A percentile compares a stretch with the other conserved stretches of the same genome.
phyloP scores from a whole-genome alignment of 1,139 yeast genomes.

The Yamadazyma atlantica region DNA sequence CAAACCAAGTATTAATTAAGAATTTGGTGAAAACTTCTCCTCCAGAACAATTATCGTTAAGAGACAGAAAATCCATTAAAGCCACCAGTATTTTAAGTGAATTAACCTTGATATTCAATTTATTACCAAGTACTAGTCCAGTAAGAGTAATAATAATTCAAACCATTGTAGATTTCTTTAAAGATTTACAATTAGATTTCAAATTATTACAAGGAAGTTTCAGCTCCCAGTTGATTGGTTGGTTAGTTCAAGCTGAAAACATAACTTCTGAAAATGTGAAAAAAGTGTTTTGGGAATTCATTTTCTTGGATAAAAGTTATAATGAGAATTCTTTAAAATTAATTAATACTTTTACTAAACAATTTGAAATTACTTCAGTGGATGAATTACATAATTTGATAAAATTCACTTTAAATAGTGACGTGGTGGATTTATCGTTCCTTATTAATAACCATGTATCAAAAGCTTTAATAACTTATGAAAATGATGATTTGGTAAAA shows the following conservation, averaged over 20 bases:
- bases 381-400: constrained; percentile 37
- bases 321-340: constrained; percentile 33
- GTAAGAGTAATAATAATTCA: constrained; percentile 34
- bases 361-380: constrained; percentile 20
- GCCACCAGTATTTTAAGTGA: constrained; percentile 44
- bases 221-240: constrained; percentile 36
- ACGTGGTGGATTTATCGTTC: constrained; percentile 45
- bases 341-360: constrained; percentile 36
- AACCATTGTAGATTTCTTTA: constrained; percentile 33
- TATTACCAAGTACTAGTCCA: constrained; percentile 35
- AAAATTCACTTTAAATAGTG: constrained; percentile 39
- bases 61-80: constrained; percentile 49
- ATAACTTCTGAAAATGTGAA: constrained; percentile 30
- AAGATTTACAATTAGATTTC: constrained; percentile 34
- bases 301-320: constrained; percentile 33
- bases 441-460: constrained; percentile 43
- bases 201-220: constrained; percentile 35
- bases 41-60: constrained; percentile 39
- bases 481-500: constrained; percentile 24
- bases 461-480: constrained; percentile 25
- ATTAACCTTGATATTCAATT: constrained; percentile 45
- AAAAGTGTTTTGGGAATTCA: constrained; percentile 39
- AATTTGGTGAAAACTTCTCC: constrained; percentile 38
- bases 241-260: constrained; percentile 33
- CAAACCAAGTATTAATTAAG: constrained; percentile 26